phyloP scores from a whole-genome alignment of 345 rosid genomes.

The Ailanthus altissimus region DNA sequence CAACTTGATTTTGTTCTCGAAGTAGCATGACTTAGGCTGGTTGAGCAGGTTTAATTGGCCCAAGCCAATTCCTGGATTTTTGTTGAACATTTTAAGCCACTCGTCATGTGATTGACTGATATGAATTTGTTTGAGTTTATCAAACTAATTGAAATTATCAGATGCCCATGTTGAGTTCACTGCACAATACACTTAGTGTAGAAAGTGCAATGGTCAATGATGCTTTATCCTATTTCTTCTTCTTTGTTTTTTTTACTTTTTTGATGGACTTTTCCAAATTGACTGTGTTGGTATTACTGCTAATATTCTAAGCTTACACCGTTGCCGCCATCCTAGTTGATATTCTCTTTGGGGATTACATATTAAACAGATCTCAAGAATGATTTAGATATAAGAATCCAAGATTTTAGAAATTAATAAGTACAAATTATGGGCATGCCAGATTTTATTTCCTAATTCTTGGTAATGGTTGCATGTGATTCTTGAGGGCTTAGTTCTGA shows the following conservation, averaged over 20 bases:
- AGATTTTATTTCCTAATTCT: not conserved
- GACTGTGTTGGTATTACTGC: not conserved
- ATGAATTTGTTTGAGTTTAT: not conserved
- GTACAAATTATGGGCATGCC: not conserved
- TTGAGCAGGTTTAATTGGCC: not conserved
- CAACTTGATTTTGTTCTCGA: not conserved
- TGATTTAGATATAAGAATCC: not conserved
- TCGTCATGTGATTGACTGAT: not conserved
- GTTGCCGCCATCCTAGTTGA: not conserved
- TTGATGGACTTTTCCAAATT: not conserved
- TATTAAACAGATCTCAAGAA: not conserved
- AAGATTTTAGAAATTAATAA: not conserved
- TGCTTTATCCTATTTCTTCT: not conserved
- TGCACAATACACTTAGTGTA: not conserved
- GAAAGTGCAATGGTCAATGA: not conserved
- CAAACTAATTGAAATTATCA: not conserved
- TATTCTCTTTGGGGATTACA: not conserved
- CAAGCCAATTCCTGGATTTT: not conserved
- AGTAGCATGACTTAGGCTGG: not conserved
- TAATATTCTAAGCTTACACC: not conserved
- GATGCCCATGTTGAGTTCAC: not conserved
- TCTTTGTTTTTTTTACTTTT: not conserved
- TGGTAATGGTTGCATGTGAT: conserved; percentile 6
- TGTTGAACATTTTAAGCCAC: not conserved
- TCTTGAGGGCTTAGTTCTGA: not conserved